phyloP scores from a whole-genome alignment of 371 early-diverging fungal genomes.

The Thermomucor indicae-seudaticae region DNA sequence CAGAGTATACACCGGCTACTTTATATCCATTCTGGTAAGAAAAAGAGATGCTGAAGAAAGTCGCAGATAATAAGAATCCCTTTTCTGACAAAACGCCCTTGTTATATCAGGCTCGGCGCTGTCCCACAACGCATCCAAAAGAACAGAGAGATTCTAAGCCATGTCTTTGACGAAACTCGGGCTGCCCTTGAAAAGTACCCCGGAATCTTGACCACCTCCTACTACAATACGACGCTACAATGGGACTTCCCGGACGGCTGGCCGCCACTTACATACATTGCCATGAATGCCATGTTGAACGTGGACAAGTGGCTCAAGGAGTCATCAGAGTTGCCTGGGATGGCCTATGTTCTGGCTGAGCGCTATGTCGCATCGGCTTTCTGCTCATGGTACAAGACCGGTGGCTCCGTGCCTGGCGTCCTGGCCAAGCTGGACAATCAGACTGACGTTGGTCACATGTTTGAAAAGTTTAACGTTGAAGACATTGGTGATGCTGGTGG shows the following conservation, averaged over 20 bases:
- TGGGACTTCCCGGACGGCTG: conserved; percentile 92
- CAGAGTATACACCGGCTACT: conserved; percentile 36
- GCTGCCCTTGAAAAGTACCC: conserved; percentile 28
- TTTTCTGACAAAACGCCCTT: neutral
- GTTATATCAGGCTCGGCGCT: conserved; percentile 36
- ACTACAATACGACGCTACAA: conserved; percentile 61
- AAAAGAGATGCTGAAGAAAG: neutral
- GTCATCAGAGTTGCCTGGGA: neutral
- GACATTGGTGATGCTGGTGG: conserved; percentile 57
- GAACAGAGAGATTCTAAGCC: conserved; percentile 9
- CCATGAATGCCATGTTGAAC: conserved; percentile 47
- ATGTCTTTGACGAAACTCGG: conserved; percentile 30
- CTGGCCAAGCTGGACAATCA: conserved; percentile 21
- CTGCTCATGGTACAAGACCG: conserved; percentile 72
- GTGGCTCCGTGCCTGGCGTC: conserved; percentile 50
- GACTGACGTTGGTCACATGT: conserved; percentile 62
- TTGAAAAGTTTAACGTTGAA: conserved; percentile 76
- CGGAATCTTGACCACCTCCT: conserved; percentile 71
- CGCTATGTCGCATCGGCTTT: conserved; percentile 59
- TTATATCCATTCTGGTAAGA: conserved; percentile 42
- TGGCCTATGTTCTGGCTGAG: conserved; percentile 57
- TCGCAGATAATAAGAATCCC: neutral
- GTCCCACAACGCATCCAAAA: conserved; percentile 23
- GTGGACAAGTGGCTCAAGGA: conserved; percentile 17
- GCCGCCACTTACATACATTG: conserved; percentile 59